These are phyloP conservation scores for Peronospora destructor DNA, from an alignment of 352 stramenopile species.

Conservation along the genomic window DNA sequence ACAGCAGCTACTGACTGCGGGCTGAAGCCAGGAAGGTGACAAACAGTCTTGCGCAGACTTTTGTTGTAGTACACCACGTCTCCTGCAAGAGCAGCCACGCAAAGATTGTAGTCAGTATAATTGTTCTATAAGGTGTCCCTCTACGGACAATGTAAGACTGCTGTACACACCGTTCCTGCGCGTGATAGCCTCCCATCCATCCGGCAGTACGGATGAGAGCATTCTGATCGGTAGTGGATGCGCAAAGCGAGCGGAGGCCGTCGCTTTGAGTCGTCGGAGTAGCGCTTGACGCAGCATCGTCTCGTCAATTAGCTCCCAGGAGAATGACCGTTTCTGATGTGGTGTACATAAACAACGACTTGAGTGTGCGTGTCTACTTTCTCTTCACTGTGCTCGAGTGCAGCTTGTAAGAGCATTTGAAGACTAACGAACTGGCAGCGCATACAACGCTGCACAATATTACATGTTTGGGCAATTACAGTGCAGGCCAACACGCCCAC, in stretches of 20 bases:
- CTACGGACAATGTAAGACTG: neutral
- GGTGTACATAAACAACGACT: conserved; percentile 6
- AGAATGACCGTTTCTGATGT: conserved; percentile 14
- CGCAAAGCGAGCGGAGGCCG: neutral
- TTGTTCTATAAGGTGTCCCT: neutral
- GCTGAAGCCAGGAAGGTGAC: conserved; percentile 36
- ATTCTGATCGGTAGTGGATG: conserved; percentile 3
- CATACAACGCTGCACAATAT: conserved; percentile 6
- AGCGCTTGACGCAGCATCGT: conserved; percentile 17
- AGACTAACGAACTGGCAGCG: neutral
- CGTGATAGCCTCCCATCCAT: conserved; percentile 55
- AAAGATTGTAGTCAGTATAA: neutral
- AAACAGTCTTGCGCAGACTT: conserved; percentile 52
- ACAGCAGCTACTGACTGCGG: conserved; percentile 1
- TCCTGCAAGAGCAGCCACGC: conserved; percentile 23
- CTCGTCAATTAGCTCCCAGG: conserved; percentile 14
- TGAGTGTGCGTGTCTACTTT: neutral
- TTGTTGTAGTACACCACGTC: conserved; percentile 64
- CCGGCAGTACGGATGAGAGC: conserved; percentile 35
- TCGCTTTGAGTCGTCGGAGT: conserved; percentile 8
- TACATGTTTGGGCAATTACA: neutral
- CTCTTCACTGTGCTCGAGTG: neutral
- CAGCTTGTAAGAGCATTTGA: neutral
- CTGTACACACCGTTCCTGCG: conserved; percentile 44
- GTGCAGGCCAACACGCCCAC: neutral